phyloP scores from a whole-genome alignment of 2,329 filamentous ascomycete species.

The Penicillium corylophilum region DNA sequence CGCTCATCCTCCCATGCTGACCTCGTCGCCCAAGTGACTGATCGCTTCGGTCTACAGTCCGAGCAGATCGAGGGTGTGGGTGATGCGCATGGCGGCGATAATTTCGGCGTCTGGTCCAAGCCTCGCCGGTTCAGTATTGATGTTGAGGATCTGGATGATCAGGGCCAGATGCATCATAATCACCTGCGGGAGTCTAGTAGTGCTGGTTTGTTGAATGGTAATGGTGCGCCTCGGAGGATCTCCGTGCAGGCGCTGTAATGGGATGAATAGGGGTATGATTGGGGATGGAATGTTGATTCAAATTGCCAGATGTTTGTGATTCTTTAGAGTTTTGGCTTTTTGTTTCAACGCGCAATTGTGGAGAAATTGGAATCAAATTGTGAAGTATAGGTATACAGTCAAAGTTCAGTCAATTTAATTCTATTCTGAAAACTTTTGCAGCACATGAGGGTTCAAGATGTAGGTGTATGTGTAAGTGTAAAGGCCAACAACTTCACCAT shows the following conservation, averaged over 20 bases:
- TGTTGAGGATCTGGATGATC: constrained; percentile 30
- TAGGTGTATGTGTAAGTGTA: neutral
- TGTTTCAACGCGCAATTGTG: neutral
- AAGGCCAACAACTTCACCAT: no score
- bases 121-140: constrained; percentile 36
- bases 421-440: neutral
- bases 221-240: constrained; percentile 22
- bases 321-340: constrained; percentile 1
- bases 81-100: constrained; percentile 20
- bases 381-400: constrained; percentile 4
- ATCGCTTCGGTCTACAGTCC: constrained; percentile 28
- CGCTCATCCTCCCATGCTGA: constrained; percentile 25
- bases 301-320: constrained; percentile 2
- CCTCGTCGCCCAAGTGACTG: constrained; percentile 27
- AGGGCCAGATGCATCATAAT: constrained; percentile 28
- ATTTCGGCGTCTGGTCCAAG: constrained; percentile 33
- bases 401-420: constrained; percentile 7
- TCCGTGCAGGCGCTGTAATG: constrained; percentile 24
- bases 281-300: neutral
- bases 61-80: constrained; percentile 23
- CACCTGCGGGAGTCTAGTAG: constrained; percentile 32
- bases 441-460: neutral
- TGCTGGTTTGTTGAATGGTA: constrained; percentile 27
- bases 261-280: neutral
- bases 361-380: constrained; percentile 4